phyloP scores from a whole-genome alignment of 805 yeast genomes.

The Millerago galiae region DNA sequence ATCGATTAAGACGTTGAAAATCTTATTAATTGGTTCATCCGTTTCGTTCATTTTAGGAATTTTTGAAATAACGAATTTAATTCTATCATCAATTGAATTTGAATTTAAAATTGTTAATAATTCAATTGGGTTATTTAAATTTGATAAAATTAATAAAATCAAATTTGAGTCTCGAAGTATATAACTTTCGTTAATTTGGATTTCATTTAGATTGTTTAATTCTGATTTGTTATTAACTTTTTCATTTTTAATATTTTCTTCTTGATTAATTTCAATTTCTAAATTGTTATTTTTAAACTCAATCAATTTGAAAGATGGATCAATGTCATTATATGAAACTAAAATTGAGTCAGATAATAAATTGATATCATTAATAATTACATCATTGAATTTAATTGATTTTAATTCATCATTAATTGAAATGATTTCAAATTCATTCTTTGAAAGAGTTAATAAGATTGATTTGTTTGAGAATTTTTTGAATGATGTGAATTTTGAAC shows the following conservation, averaged over 20 bases:
- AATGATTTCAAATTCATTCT: too few species aligned
- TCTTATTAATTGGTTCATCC: background rate
- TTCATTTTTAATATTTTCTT: background rate
- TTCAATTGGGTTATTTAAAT: constrained; percentile 22
- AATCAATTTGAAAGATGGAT: too few species aligned
- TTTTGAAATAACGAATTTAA: constrained; percentile 33
- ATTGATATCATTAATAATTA: too few species aligned
- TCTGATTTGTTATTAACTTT: background rate
- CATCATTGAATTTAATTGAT: too few species aligned
- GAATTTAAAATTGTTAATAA: constrained; percentile 19
- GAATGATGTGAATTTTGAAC: too few species aligned
- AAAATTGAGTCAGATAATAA: too few species aligned
- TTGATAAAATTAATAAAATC: constrained; percentile 9
- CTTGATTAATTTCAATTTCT: constrained; percentile 16
- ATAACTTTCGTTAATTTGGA: constrained; percentile 21
- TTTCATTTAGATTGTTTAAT: constrained; percentile 13
- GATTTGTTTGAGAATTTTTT: too few species aligned
- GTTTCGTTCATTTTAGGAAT: background rate
- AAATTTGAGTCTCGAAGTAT: constrained; percentile 21
- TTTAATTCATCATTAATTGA: too few species aligned
- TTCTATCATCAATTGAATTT: constrained; percentile 31
- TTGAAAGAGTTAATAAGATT: too few species aligned
- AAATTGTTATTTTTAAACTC: too few species aligned
- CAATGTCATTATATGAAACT: too few species aligned
- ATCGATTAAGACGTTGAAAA: background rate